A percentile compares a stretch with the other conserved stretches of the same genome.
phyloP scores from a whole-genome alignment of 140 eudicot species.

The Erigeron philadelphicus region DNA sequence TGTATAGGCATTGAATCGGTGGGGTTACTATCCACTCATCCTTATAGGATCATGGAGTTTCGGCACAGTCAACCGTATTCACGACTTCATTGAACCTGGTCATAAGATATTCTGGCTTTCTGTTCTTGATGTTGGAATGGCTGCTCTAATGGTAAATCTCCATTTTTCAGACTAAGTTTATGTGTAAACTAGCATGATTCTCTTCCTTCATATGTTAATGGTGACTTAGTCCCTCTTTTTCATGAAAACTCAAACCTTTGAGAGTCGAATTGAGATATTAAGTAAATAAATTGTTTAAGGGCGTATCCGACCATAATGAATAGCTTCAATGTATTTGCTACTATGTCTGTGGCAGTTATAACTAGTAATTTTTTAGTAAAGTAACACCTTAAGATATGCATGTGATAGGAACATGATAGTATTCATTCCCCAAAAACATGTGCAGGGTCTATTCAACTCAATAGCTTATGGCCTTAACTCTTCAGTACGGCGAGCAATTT shows the following conservation, averaged over 20 bases:
- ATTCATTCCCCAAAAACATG: constrained; percentile 6
- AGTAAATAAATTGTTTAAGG: background rate
- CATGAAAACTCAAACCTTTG: background rate
- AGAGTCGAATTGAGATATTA: background rate
- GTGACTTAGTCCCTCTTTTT: background rate
- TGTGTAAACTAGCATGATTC: constrained; percentile 21
- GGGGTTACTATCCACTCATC: constrained; percentile 97
- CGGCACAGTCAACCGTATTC: constrained; percentile 90
- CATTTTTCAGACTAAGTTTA: constrained; percentile 6
- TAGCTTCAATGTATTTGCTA: background rate
- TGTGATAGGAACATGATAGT: constrained; percentile 9
- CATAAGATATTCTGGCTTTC: constrained; percentile 95
- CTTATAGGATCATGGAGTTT: constrained; percentile 97
- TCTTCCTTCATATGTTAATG: constrained; percentile 9
- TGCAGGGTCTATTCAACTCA: constrained; percentile 87
- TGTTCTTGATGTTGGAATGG: constrained; percentile 93
- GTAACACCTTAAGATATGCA: background rate
- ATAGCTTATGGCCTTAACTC: constrained; percentile 95
- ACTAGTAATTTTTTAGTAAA: background rate
- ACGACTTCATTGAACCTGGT: constrained; percentile 81
- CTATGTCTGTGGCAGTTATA: background rate
- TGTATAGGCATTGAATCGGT: constrained; percentile 69
- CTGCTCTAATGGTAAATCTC: constrained; percentile 78
- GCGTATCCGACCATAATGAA: background rate
- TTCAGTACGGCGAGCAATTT: constrained; percentile 74